Percentiles rank a stretch among this genome's conserved stretches.
Evolutionary conservation across 129 eudicot species (phyloP).

Genomic region (Chrysanthemum makinoi): DNA sequence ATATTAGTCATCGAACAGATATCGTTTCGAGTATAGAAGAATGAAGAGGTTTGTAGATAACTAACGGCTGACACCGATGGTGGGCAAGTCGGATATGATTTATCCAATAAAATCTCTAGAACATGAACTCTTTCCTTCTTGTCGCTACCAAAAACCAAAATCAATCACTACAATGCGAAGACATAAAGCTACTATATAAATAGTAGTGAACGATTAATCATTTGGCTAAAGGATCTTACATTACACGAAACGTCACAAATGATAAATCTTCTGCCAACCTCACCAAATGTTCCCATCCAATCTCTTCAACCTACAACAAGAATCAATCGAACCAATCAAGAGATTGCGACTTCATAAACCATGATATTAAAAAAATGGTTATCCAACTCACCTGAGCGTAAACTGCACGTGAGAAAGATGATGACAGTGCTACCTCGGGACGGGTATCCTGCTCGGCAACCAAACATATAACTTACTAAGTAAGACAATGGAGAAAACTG

Average conservation of each 20-base stretch:
- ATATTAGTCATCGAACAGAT: not conserved
- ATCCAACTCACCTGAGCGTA: constrained; percentile 52
- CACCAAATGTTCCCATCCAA: constrained; percentile 85
- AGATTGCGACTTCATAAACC: not conserved
- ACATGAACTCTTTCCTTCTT: constrained; percentile 66
- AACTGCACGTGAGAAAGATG: constrained; percentile 49
- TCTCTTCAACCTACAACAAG: constrained; percentile 65
- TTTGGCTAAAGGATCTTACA: constrained; percentile 34
- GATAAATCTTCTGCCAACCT: constrained; percentile 56
- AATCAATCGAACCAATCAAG: not conserved
- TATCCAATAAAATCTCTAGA: constrained; percentile 56
- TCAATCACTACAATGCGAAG: not conserved
- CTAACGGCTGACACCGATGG: constrained; percentile 78
- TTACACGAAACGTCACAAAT: constrained; percentile 56
- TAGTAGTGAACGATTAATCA: not conserved
- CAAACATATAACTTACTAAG: constrained; percentile 7
- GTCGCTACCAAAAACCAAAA: constrained; percentile 42
- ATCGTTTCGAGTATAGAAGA: constrained; percentile 18
- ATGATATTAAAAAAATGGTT: constrained; percentile 7
- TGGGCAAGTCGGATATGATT: constrained; percentile 54
- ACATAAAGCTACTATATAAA: not conserved
- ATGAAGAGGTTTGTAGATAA: constrained; percentile 14
- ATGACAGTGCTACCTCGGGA: constrained; percentile 34
- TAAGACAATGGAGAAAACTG: constrained; percentile 6
- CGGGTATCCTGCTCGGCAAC: constrained; percentile 22